Conservation (phyloP, 1,284 basidiomycete species). For the Fistulina hepatica region DNA sequence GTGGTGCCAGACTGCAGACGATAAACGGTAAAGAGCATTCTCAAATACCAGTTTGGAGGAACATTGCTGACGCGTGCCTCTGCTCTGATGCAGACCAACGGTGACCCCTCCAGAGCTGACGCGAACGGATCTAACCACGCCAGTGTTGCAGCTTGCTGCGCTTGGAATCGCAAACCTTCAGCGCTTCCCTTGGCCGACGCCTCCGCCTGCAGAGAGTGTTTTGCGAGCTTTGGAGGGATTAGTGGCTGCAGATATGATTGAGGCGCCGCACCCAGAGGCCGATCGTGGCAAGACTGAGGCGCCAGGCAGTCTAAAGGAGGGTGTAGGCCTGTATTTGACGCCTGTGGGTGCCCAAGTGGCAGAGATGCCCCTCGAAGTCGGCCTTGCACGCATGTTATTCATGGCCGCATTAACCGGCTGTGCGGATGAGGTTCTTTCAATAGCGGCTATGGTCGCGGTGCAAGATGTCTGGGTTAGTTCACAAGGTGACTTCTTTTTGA, state of each 20-base stretch:
- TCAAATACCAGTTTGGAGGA: too few species aligned
- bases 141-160: constrained; percentile 87
- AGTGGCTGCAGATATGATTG: constrained; percentile 59
- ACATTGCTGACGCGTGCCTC: too few species aligned
- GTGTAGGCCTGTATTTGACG: constrained; percentile 57
- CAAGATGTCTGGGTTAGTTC: too few species aligned
- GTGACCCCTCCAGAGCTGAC: constrained; percentile 87
- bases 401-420: constrained; percentile 76
- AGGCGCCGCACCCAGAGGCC: too few species aligned
- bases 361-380: constrained; percentile 69
- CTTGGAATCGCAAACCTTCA: constrained; percentile 93
- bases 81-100: too few species aligned
- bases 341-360: constrained; percentile 59
- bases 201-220: constrained; percentile 81
- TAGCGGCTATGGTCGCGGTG: constrained; percentile 90
- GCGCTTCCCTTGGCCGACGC: constrained; percentile 89
- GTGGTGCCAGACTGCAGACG: constrained; percentile 60
- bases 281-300: too few species aligned
- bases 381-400: constrained; percentile 73
- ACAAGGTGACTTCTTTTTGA: too few species aligned
- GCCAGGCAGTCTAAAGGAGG: too few species aligned
- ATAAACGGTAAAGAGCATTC: too few species aligned
- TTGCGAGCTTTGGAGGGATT: constrained; percentile 73
- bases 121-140: constrained; percentile 78
- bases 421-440: constrained; percentile 88